Conservation (phyloP, 1,139 yeast genomes). For the Zygoascus sp. region DNA sequence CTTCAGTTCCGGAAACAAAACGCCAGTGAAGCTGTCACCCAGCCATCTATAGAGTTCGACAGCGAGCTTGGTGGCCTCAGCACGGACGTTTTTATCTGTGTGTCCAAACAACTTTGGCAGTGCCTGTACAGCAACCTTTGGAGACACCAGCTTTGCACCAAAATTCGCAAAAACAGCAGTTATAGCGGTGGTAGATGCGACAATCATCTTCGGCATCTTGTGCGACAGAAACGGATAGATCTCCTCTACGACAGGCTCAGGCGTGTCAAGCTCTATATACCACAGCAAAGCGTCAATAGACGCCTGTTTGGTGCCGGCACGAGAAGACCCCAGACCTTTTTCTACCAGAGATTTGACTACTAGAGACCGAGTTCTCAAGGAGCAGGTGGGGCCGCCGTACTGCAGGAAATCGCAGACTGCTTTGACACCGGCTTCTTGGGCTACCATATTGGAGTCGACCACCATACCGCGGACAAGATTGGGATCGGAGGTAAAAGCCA, state of each 20-base stretch:
- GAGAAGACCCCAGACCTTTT: slow-evolving; percentile 70
- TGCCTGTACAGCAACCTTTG: slow-evolving; percentile 54
- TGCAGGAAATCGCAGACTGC: slow-evolving; percentile 55
- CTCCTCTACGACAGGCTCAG: slow-evolving; percentile 64
- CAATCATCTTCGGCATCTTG: slow-evolving; percentile 72
- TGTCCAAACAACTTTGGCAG: slow-evolving; percentile 74
- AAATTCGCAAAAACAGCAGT: slow-evolving; percentile 54
- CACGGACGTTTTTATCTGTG: slow-evolving; percentile 82
- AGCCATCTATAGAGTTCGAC: slow-evolving; percentile 74
- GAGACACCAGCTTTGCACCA: slow-evolving; percentile 67
- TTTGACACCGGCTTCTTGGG: slow-evolving; percentile 77
- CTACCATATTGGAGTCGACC: slow-evolving; percentile 81
- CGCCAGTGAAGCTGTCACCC: slow-evolving; percentile 57
- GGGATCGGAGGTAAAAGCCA: slow-evolving; percentile 45
- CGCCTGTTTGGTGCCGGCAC: slow-evolving; percentile 69
- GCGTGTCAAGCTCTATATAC: slow-evolving; percentile 61
- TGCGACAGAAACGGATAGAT: slow-evolving; percentile 59
- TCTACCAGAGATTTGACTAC: slow-evolving; percentile 62
- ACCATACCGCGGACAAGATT: slow-evolving; percentile 54
- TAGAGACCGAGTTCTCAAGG: slow-evolving; percentile 33
- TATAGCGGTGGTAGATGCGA: slow-evolving; percentile 59
- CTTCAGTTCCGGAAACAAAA: slow-evolving; percentile 67
- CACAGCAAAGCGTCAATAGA: slow-evolving; percentile 58
- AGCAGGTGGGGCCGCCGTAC: slow-evolving; percentile 50
- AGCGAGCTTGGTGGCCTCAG: slow-evolving; percentile 66